phyloP scores from a whole-genome alignment of 2,329 filamentous ascomycete genomes.

The Lachnellula occidentalis region DNA sequence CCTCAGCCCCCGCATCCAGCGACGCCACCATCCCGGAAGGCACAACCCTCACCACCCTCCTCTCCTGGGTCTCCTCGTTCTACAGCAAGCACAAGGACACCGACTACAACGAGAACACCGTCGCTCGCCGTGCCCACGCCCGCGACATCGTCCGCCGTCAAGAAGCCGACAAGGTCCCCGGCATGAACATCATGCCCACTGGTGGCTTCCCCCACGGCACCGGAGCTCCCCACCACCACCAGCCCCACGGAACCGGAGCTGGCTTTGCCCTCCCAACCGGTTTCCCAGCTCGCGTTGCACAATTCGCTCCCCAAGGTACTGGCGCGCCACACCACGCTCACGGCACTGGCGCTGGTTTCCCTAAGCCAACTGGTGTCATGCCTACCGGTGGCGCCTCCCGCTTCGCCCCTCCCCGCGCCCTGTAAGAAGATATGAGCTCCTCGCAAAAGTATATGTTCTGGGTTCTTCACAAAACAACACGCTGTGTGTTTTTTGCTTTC shows the following conservation, averaged over 20 bases:
- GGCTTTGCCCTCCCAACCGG: background rate
- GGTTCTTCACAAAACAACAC: too few species aligned
- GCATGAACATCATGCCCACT: background rate
- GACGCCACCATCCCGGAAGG: conserved; percentile 8
- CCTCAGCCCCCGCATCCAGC: background rate
- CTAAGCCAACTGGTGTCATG: background rate
- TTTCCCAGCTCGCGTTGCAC: too few species aligned
- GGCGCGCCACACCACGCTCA: background rate
- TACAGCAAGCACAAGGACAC: conserved; percentile 13
- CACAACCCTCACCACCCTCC: conserved; percentile 17
- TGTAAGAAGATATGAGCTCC: too few species aligned
- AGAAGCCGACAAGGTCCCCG: background rate
- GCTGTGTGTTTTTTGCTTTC: too few species aligned
- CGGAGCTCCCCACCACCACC: too few species aligned
- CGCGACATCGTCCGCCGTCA: conserved; percentile 9
- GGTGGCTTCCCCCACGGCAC: background rate
- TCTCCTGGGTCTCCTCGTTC: conserved; percentile 21
- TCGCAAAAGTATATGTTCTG: too few species aligned
- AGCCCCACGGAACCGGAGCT: background rate
- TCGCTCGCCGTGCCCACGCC: conserved; percentile 17
- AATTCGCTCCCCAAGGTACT: background rate
- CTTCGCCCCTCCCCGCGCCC: too few species aligned
- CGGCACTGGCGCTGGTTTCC: background rate
- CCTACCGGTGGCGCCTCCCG: background rate
- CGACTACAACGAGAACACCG: conserved; percentile 6